phyloP scores from a whole-genome alignment of 148 eudicot genomes.

The Rhododendron griersonianum region DNA sequence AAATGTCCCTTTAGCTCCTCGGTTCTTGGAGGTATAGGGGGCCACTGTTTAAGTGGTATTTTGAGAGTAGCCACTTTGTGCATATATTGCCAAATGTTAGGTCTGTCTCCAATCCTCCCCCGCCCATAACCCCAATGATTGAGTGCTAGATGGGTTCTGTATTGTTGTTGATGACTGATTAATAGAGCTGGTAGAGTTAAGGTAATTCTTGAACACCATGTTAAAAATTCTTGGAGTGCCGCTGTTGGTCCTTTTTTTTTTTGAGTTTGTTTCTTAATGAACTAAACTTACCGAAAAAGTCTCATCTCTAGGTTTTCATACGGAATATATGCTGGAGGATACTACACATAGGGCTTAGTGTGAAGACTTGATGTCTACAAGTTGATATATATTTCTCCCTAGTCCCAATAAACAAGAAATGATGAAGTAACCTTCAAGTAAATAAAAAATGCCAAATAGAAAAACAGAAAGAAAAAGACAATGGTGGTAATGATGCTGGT shows the following conservation, averaged over 20 bases:
- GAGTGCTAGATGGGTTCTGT: too few species aligned
- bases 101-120: too few species aligned
- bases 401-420: background rate
- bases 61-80: too few species aligned
- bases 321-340: background rate
- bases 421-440: background rate
- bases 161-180: too few species aligned
- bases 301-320: background rate
- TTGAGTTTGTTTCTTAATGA: background rate
- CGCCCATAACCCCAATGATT: too few species aligned
- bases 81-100: too few species aligned
- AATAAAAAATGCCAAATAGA: background rate
- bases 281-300: background rate
- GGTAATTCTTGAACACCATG: too few species aligned
- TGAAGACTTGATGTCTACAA: background rate
- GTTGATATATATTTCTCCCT: background rate
- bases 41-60: too few species aligned
- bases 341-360: background rate
- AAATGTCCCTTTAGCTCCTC: too few species aligned
- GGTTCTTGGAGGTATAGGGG: too few species aligned
- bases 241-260: background rate
- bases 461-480: background rate
- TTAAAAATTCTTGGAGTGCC: too few species aligned
- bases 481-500: background rate
- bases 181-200: too few species aligned